Conservation (phyloP, 176 grass and related monocot species). For the Zizania latifolia region DNA sequence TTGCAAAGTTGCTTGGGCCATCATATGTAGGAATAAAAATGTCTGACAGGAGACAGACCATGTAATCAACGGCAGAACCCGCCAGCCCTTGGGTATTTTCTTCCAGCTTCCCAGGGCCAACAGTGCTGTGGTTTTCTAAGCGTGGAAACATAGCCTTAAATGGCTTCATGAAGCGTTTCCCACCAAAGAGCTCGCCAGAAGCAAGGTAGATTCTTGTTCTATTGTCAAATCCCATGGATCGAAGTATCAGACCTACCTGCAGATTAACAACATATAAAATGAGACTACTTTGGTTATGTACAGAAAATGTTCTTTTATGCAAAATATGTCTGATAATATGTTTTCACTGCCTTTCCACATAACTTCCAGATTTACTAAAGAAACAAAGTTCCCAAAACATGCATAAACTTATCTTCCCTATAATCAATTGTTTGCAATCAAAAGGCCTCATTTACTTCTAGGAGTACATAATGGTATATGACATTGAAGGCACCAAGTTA, state of each 20-base stretch:
- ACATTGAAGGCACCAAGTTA: neutral
- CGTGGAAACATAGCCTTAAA: constrained; percentile 73
- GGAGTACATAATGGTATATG: neutral
- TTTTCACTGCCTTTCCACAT: neutral
- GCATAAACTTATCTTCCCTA: neutral
- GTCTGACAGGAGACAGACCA: constrained; percentile 95
- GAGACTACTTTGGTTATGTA: neutral
- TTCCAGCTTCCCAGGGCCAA: constrained; percentile 72
- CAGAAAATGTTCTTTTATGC: neutral
- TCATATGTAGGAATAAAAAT: constrained; percentile 97
- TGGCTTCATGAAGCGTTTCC: constrained; percentile 88
- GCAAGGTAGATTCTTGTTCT: constrained; percentile 84
- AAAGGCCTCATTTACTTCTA: neutral
- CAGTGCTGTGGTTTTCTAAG: constrained; percentile 67
- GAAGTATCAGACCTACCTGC: constrained; percentile 80
- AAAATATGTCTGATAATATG: neutral
- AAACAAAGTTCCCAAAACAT: neutral
- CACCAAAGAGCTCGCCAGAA: constrained; percentile 84
- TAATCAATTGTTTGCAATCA: neutral
- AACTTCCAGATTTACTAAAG: neutral
- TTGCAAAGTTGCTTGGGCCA: constrained; percentile 96
- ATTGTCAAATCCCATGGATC: constrained; percentile 76
- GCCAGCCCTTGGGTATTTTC: constrained; percentile 65
- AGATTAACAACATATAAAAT: constrained; percentile 2
- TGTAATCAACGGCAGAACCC: constrained; percentile 89